Conservation (phyloP, 495 filamentous ascomycete genomes). For the Penicillium bialowiezense region DNA sequence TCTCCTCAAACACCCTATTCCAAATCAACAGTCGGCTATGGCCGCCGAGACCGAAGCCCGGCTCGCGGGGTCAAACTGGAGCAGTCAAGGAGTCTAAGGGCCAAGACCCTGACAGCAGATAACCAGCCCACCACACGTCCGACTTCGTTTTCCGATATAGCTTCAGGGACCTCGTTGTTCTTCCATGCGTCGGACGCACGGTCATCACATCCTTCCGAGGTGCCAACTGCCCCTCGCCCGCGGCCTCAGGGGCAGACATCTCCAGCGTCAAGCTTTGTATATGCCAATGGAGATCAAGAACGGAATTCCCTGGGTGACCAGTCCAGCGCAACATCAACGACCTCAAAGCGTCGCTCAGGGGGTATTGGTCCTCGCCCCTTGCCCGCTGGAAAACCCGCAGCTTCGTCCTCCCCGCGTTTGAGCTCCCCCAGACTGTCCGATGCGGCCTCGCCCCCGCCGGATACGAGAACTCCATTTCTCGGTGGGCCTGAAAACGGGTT, state of each 20-base stretch:
- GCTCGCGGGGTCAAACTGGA: constrained; percentile 34
- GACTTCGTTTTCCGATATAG: constrained; percentile 31
- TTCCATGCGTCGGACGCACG: constrained; percentile 75
- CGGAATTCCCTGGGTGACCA: constrained; percentile 22
- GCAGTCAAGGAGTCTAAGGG: constrained; percentile 28
- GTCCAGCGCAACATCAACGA: constrained; percentile 7
- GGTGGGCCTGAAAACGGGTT: constrained; percentile 5
- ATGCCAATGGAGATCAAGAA: constrained; percentile 52
- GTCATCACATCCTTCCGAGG: constrained; percentile 29
- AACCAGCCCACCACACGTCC: constrained; percentile 27
- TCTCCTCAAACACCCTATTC: constrained; percentile 35
- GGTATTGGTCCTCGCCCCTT: constrained; percentile 34
- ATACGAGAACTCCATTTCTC: constrained; percentile 7
- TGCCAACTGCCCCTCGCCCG: constrained; percentile 21
- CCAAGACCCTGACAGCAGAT: constrained; percentile 37
- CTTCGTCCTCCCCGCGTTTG: constrained; percentile 40
- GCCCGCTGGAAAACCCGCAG: constrained; percentile 21
- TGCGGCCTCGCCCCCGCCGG: constrained; percentile 23
- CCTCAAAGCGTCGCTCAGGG: constrained; percentile 34
- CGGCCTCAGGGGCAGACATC: constrained; percentile 27
- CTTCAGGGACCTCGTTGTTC: constrained; percentile 56
- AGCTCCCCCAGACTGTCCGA: constrained; percentile 37
- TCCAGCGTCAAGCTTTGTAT: constrained; percentile 53
- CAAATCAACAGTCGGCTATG: constrained; percentile 27
- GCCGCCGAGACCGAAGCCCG: constrained; percentile 40